Evolutionary conservation across 345 rosid genomes (phyloP).

Genomic region (Eucalyptus regnans): DNA sequence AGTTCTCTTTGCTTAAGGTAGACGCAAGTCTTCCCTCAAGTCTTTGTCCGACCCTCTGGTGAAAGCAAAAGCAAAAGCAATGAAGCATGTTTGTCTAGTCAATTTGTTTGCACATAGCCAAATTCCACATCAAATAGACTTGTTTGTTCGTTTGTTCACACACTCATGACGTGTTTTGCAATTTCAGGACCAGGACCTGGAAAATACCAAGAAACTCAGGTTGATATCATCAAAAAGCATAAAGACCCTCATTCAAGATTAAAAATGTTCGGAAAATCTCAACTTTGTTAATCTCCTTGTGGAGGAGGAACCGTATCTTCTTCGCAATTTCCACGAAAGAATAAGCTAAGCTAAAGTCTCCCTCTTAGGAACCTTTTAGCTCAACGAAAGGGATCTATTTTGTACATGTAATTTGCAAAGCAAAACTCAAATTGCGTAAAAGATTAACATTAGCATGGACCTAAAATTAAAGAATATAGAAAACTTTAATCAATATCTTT

Average conservation of each 20-base stretch:
- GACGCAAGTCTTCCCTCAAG: background rate
- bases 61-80: background rate
- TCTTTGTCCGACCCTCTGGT: background rate
- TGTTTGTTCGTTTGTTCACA: background rate
- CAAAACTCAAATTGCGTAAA: background rate
- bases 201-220: too few species aligned
- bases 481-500: too few species aligned
- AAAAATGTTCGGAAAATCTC: too few species aligned
- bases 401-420: background rate
- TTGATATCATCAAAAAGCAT: too few species aligned
- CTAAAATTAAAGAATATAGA: too few species aligned
- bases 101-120: background rate
- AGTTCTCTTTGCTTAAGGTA: background rate
- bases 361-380: too few species aligned
- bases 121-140: background rate
- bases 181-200: too few species aligned
- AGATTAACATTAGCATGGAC: background rate
- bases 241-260: background rate
- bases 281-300: background rate
- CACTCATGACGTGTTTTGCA: background rate
- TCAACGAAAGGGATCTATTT: too few species aligned
- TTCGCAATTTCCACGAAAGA: too few species aligned
- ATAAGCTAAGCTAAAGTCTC: too few species aligned
- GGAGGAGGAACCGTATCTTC: too few species aligned
- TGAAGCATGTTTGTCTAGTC: background rate